A percentile compares a stretch with the other conserved stretches of the same genome.
phyloP scores from a whole-genome alignment of 1,284 basidiomycete genomes.

The Porogramme epimiltina region DNA sequence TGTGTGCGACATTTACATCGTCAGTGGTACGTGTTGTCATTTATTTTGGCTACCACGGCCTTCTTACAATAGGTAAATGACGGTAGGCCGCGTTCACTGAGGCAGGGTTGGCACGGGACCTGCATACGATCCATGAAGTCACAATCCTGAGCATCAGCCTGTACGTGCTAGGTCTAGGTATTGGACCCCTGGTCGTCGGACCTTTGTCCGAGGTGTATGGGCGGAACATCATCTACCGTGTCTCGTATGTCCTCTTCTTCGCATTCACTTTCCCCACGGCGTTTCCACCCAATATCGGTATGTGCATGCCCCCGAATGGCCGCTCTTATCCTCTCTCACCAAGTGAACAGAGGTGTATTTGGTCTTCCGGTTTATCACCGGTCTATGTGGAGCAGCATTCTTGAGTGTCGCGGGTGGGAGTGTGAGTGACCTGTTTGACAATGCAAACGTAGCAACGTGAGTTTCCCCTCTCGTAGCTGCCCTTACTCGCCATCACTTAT shows the following conservation, averaged over 20 bases:
- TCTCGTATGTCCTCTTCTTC: slow-evolving; percentile 41
- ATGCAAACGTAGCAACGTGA: slow-evolving; percentile 65
- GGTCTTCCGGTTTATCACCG: slow-evolving; percentile 72
- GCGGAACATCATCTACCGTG: slow-evolving; percentile 41
- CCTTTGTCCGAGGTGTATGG: slow-evolving; percentile 58
- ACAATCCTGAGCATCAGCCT: slow-evolving; percentile 72
- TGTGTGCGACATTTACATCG: slow-evolving; percentile 73
- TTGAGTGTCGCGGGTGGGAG: slow-evolving; percentile 81
- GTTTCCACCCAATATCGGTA: slow-evolving; percentile 50
- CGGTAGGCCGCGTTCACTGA: slow-evolving; percentile 69
- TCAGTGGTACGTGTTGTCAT: slow-evolving; percentile 52
- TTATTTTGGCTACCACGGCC: not conserved
- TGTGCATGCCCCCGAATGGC: slow-evolving; percentile 1
- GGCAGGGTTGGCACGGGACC: slow-evolving; percentile 55
- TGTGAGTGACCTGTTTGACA: slow-evolving; percentile 74
- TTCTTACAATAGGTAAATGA: too few relatives aligned
- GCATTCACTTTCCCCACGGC: slow-evolving; percentile 56
- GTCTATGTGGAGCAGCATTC: slow-evolving; percentile 74
- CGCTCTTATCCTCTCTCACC: not conserved
- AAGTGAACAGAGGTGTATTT: slow-evolving; percentile 50
- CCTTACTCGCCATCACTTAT: not conserved
- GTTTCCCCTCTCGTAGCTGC: slow-evolving; percentile 28
- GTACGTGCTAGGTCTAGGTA: slow-evolving; percentile 64
- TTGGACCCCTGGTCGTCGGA: slow-evolving; percentile 51
- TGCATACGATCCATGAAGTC: slow-evolving; percentile 63